Evolutionary conservation across 2,329 filamentous ascomycete genomes (phyloP), one percentile per base, ranked within the genome.

Genomic region (Bipolaris cookei): DNA sequence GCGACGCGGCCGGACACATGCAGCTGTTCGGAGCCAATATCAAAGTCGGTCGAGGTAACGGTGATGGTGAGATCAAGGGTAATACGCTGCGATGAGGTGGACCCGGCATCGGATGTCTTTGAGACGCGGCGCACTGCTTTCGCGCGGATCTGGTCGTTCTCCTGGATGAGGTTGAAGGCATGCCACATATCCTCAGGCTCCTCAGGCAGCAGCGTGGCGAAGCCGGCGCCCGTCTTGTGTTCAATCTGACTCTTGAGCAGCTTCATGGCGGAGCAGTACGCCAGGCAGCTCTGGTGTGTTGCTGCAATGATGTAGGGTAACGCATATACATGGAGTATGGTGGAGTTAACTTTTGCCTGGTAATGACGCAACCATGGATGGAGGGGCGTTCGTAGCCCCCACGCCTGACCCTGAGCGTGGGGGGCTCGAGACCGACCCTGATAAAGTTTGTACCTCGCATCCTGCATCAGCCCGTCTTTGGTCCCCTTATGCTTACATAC

Each of bases 181-280:
- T 90, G 88, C 89, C 89, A 91, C 88, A 91, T 91, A 67, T 91
- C 89, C 77, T 91, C 89, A 48, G 88, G 86, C 73, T 90, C 88
- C 75, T 90, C 88, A 2, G 89, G 89, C 58, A 86, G 82, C 51
- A 91, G 79, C 5, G 86, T 89, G 51, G 88, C 86, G 30, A 79
- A 70, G 25, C 89, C 89, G 1, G 85, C 85, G 76, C 87, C 87
- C 75, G 88, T 83, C 57, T 84, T 84, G 67, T 71, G 64, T 56
- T 89, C 86, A 62, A 90, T 88, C 57, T 84, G 83, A 58, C 87
- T 84, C 72, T 87, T 89, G 66, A 90, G 83, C 41, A 90, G 80
- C 56, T 84, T 83, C 88, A 91, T 91, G 28, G 39, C 39, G 47
- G 39, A 21, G 20, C 39, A 25, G 11, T 4, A 25, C 13, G 16